Conservation (phyloP, 257 asterid genomes). For the Marsdenia floribunda region DNA sequence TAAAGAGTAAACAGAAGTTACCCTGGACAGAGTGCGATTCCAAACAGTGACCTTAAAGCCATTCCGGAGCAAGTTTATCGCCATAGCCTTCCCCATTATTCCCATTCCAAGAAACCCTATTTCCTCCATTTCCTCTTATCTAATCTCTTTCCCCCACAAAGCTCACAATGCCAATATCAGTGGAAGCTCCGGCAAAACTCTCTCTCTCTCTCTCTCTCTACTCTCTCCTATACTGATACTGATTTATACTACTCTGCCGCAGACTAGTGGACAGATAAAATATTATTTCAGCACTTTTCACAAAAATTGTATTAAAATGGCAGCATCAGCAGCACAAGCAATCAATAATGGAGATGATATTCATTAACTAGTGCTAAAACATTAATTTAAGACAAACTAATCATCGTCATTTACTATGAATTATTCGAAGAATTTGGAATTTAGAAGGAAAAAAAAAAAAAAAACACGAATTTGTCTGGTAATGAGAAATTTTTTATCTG, state of each 20-base stretch:
- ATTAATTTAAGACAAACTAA: background rate
- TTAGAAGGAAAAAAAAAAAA: background rate
- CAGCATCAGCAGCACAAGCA: background rate
- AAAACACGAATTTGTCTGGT: background rate
- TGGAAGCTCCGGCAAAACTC: background rate
- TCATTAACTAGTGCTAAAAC: background rate
- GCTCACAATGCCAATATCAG: background rate
- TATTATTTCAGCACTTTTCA: conserved; percentile 10
- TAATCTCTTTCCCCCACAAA: background rate
- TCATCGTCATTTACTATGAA: background rate
- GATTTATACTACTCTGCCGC: background rate
- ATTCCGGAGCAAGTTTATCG: conserved; percentile 84
- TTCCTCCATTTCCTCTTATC: conserved; percentile 53
- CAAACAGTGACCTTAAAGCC: conserved; percentile 96
- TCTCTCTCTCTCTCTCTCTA: background rate
- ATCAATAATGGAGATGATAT: background rate
- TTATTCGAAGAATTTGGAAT: background rate
- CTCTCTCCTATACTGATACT: background rate
- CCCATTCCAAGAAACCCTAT: conserved; percentile 93
- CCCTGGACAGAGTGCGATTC: conserved; percentile 93
- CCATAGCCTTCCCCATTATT: conserved; percentile 96
- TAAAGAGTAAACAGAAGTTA: conserved; percentile 10
- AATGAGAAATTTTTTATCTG: background rate
- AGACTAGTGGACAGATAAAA: conserved; percentile 10
- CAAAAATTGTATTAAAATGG: conserved; percentile 1